Evolutionary conservation across 345 rosid genomes (phyloP), one percentile per base, ranked within the genome.

Genomic region (Kernera saxatilis): DNA sequence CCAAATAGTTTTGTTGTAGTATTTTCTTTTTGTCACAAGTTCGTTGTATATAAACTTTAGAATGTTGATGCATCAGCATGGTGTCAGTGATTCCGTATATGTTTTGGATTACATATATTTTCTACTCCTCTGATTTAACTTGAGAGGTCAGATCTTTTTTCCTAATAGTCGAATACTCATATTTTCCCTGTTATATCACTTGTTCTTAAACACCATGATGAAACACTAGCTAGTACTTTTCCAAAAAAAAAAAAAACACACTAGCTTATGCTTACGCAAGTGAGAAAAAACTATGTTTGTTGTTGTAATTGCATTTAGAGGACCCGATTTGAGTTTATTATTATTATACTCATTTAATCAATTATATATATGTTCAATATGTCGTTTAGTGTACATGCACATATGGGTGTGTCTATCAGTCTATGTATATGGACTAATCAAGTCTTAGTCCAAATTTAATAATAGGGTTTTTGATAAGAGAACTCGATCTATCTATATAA

Each of bases 331-430:
- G 10, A 9, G n/a, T 19, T 21, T 44, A 32, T 54, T 64, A 25
- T 45, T 40, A 33, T 25, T 10, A 14, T 54, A 50, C 11, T 46
- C 29, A 33, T 17, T 17, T 17, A 23, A 52, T 18, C 26, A 35
- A 64, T 18, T 8, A 52, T 36, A 29, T 36, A 37, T 18, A 10
- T 48, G 29, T 39, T 29, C 36, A 57, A 10, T 37, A 7, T 66
- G 67, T 73, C 71, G 58, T 64, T 56, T 73, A 45, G 51, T 55
- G 71, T 36, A 45, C 65, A 73, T 64, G 71, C 50, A 73, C 77
- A 64, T 54, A 73, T 55, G 70, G 58, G 58, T 55, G 40, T 55
- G 77, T 73, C 77, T 36, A 54, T 72, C 50, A 73, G 58, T 55
- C 64, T 72, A 72, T 45, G 77, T 45, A 64, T 15, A 64, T 72